Evolutionary conservation across 257 asterid genomes (phyloP), one percentile per base, ranked within the genome.

Genomic region (Penstemon newberryi): DNA sequence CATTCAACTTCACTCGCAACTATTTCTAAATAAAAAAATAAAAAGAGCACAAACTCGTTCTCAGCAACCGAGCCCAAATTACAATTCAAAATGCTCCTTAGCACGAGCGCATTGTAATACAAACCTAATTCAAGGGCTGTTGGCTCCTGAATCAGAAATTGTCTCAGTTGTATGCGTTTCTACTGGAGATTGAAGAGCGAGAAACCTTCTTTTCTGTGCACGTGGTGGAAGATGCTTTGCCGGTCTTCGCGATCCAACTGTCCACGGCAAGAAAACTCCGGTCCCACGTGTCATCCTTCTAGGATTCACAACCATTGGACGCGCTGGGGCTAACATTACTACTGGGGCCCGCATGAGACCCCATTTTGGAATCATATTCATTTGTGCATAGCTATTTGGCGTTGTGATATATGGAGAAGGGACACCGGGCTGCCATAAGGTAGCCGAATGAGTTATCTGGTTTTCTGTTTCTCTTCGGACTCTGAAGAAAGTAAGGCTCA

Each of bases 251-350:
- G 92, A 79, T 45, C 89, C 86, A 36, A 69, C 85, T 3, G 73
- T 78, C 95, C 92, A 86, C 5, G 98, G 98, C 75, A 92, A 75
- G 89, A 86, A 92, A 58, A 92, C 97, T 33, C 98, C 98, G 0
- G 98, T 92, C 10, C 97, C 98, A 4, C 84, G 82, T 3, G 87
- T 81, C 43, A 86, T 63, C 84, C 84, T 78, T 62, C 86, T 77
- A 5, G 92, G 80, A 79, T 51, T 78, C 82, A 85, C 41, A 46
- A 79, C 76, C 77, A 85, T 38, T 0, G 92, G 95, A 8, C 86
- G 84, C 3, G 80, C 71, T 0, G 98, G 95, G 33, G 92, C 87
- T 50, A 89, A 50, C 95, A 86, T 87, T 13, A 91, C 81, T 73
- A 94, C 18, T 0, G 97, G 96, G 7, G 92, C 70, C n/a, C 87